Percentiles rank a stretch among this genome's conserved stretches.
These are phyloP conservation scores for Puccinellia tenuiflora DNA, from an alignment of 176 grass and related monocot genomes.

Conservation along the genomic window DNA sequence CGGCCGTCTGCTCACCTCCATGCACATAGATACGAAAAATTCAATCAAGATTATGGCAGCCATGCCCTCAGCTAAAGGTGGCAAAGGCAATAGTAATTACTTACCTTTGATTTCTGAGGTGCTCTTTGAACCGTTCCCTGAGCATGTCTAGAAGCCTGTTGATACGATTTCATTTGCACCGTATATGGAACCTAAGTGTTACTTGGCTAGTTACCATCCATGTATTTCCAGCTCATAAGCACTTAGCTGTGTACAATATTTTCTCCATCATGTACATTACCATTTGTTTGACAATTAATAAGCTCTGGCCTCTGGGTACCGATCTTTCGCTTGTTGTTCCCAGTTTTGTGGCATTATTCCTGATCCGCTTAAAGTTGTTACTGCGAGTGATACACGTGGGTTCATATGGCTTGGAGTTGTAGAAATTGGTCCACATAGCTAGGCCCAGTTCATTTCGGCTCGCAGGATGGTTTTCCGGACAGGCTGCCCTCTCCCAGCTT, in stretches of 20 bases:
- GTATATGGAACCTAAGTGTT: neutral
- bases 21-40: conserved; percentile 80
- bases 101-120: conserved; percentile 1
- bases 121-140: neutral
- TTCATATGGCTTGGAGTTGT: no score
- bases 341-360: neutral
- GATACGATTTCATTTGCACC: neutral
- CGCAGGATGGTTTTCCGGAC: no score
- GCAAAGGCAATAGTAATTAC: neutral
- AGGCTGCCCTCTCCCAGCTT: no score
- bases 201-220: neutral
- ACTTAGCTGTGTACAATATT: neutral
- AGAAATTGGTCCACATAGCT: no score
- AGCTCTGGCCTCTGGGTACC: neutral
- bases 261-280: conserved; percentile 34
- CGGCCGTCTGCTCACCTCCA: conserved; percentile 87
- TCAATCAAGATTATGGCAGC: conserved; percentile 94
- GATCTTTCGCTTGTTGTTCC: neutral
- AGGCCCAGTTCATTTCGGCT: no score
- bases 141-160: conserved; percentile 3
- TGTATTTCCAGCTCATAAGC: neutral
- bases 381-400: no score
- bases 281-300: conserved; percentile 35
- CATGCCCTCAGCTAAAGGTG: conserved; percentile 51
- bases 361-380: no score